These are phyloP conservation scores for Luvunga scandens DNA, from an alignment of 345 rosid genomes.

Conservation along the genomic window DNA sequence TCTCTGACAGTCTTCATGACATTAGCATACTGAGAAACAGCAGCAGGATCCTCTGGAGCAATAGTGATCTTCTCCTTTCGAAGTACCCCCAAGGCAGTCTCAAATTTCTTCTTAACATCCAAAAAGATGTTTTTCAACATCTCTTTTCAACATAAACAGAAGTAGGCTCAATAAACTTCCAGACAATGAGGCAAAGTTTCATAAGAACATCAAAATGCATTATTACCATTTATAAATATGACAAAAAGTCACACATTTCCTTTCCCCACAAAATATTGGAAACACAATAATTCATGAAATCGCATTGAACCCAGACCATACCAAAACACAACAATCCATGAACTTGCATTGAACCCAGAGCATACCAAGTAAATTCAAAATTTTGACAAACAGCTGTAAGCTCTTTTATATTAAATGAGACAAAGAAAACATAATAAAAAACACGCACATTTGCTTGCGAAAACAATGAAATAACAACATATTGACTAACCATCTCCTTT, in stretches of 20 bases:
- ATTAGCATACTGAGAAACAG: conserved; percentile 78
- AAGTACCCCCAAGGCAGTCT: conserved; percentile 73
- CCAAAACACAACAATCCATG: too few relatives aligned
- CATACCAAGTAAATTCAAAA: neutral
- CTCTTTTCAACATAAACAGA: conserved; percentile 41
- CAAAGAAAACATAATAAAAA: neutral
- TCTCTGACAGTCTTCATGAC: conserved; percentile 88
- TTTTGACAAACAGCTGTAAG: neutral
- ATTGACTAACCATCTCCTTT: conserved; percentile 84
- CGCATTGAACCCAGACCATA: too few relatives aligned
- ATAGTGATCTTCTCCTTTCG: conserved; percentile 91
- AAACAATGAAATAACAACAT: neutral
- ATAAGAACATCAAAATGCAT: neutral
- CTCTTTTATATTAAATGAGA: too few relatives aligned
- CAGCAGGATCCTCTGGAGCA: conserved; percentile 84
- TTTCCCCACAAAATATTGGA: neutral
- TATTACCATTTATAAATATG: neutral
- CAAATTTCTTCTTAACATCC: conserved; percentile 82
- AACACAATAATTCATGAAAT: neutral
- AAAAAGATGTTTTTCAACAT: conserved; percentile 87
- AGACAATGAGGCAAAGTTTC: neutral
- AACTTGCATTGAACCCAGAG: too few relatives aligned
- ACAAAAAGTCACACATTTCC: neutral
- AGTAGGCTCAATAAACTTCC: conserved; percentile 6
- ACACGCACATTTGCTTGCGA: neutral